Conservation (phyloP, 2,329 filamentous ascomycete genomes). For the Beauveria brongniartii region DNA sequence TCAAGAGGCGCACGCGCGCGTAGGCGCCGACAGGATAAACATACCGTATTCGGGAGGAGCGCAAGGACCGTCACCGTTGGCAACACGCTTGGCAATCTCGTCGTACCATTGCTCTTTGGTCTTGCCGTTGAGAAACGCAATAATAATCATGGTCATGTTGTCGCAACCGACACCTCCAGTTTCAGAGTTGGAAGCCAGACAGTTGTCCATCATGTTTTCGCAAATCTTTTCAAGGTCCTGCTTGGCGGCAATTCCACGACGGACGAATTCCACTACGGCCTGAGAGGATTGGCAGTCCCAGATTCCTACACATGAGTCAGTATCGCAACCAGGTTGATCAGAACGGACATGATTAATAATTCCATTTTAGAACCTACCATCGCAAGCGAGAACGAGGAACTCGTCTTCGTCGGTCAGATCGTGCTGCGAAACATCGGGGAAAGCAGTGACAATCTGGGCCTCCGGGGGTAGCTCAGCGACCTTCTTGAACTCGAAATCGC, state of each 20-base stretch:
- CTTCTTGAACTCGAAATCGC: conserved; percentile 99
- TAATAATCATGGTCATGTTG: conserved; percentile 97
- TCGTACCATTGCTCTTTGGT: conserved; percentile 98
- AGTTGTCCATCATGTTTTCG: conserved; percentile 99
- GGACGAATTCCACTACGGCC: conserved; percentile 92
- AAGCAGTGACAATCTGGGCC: conserved; percentile 96
- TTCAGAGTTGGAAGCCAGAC: conserved; percentile 93
- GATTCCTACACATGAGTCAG: conserved; percentile 60
- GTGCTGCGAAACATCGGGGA: conserved; percentile 87
- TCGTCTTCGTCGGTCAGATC: conserved; percentile 90
- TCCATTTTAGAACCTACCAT: conserved; percentile 52
- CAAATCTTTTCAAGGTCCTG: conserved; percentile 92
- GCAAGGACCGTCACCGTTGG: conserved; percentile 94
- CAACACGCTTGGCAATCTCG: conserved; percentile 85
- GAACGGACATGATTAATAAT: background rate
- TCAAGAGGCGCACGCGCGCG: conserved; percentile 34
- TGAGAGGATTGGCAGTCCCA: conserved; percentile 99
- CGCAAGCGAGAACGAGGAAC: conserved; percentile 87
- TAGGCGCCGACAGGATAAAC: conserved; percentile 23
- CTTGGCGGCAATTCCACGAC: conserved; percentile 91
- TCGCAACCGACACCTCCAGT: conserved; percentile 96
- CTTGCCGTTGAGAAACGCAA: conserved; percentile 84
- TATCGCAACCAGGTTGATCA: background rate
- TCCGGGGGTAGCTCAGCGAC: conserved; percentile 94
- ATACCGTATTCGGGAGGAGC: conserved; percentile 99